Evolutionary conservation across 208 protist species (phyloP).

Genomic region (Leishmania mexicana): DNA sequence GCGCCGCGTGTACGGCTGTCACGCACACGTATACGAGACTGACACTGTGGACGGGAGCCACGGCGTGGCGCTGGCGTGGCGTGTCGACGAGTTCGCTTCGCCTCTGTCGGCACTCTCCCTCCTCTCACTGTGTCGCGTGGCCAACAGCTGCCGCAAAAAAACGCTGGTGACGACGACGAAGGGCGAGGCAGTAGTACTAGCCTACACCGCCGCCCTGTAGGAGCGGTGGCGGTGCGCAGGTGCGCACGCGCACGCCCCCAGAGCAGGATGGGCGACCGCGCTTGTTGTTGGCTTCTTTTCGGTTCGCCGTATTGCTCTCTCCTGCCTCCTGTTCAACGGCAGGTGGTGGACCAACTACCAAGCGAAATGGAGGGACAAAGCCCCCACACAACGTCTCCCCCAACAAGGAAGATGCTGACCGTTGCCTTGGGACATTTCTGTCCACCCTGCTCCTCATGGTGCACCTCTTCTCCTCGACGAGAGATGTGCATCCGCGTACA

Average conservation of each 20-base stretch:
- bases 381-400: background rate
- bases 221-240: background rate
- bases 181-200: conserved; percentile 32
- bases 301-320: background rate
- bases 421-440: background rate
- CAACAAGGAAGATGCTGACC: background rate
- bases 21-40: conserved; percentile 70
- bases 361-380: background rate
- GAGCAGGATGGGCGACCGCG: background rate
- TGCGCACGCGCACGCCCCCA: background rate
- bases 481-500: background rate
- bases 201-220: conserved; percentile 50
- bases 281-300: background rate
- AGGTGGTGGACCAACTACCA: background rate
- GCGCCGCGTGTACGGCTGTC: conserved; percentile 62
- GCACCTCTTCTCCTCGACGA: background rate
- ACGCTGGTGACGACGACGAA: conserved; percentile 37
- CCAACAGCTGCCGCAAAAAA: conserved; percentile 78
- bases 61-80: conserved; percentile 73
- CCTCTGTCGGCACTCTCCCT: conserved; percentile 38
- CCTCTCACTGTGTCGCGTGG: conserved; percentile 68
- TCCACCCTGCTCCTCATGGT: background rate
- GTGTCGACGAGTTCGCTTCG: conserved; percentile 21
- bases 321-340: too few relatives aligned
- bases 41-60: conserved; percentile 44